These are phyloP conservation scores for Monosporascus sp. DNA, from an alignment of 2,329 filamentous ascomycete genomes.

Conservation along the genomic window DNA sequence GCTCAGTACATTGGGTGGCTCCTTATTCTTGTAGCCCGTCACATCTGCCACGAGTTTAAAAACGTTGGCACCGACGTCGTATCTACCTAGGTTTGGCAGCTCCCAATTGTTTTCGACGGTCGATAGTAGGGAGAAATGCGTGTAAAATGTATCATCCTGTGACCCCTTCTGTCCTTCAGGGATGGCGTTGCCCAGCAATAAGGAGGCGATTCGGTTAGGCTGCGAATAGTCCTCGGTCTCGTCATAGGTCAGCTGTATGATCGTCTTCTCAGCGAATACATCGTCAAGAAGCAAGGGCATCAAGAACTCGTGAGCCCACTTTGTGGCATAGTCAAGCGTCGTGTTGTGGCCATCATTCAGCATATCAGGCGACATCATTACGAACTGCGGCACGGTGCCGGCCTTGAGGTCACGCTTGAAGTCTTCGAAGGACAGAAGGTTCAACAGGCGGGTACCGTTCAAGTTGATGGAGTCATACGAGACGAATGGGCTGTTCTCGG, in stretches of 20 bases:
- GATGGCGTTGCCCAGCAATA: conserved; percentile 69
- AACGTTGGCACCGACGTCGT: conserved; percentile 41
- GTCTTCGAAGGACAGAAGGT: conserved; percentile 57
- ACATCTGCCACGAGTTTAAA: conserved; percentile 53
- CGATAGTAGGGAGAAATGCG: conserved; percentile 46
- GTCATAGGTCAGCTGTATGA: conserved; percentile 74
- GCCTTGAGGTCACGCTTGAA: conserved; percentile 55
- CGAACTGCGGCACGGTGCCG: conserved; percentile 58
- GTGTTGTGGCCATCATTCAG: conserved; percentile 67
- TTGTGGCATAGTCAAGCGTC: conserved; percentile 61
- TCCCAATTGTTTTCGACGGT: conserved; percentile 65
- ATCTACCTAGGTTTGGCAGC: conserved; percentile 40
- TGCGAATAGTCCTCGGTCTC: conserved; percentile 65
- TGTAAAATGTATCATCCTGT: conserved; percentile 64
- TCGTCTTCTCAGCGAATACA: conserved; percentile 68
- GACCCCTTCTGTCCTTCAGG: conserved; percentile 60
- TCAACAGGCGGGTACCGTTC: conserved; percentile 43
- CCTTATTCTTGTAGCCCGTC: conserved; percentile 48
- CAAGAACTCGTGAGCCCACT: conserved; percentile 64
- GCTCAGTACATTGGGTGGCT: conserved; percentile 28
- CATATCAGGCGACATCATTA: conserved; percentile 60
- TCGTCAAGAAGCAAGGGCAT: conserved; percentile 61
- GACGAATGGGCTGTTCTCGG: conserved; percentile 32
- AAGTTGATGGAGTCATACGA: conserved; percentile 36
- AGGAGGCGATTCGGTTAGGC: conserved; percentile 63